phyloP scores from a whole-genome alignment of 495 filamentous ascomycete genomes.

The Annulohypoxylon bovei region DNA sequence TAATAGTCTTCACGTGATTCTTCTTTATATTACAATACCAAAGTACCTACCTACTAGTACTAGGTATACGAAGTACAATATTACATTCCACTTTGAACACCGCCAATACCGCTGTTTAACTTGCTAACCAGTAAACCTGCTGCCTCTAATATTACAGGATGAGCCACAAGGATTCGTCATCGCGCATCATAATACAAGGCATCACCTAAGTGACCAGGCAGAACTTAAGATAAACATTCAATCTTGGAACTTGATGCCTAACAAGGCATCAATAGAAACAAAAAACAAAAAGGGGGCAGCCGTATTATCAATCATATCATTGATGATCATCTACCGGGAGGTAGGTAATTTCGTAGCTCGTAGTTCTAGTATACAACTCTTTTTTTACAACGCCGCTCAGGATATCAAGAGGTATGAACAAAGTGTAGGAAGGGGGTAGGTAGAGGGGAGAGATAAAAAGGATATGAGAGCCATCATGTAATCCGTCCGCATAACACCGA shows the following conservation, averaged over 20 bases:
- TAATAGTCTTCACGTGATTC: slow-evolving; percentile 21
- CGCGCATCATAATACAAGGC: slow-evolving; percentile 22
- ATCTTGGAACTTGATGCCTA: slow-evolving; percentile 26
- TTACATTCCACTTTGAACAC: not conserved
- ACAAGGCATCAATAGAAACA: slow-evolving; percentile 2
- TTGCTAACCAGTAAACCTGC: not conserved
- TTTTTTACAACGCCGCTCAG: slow-evolving; percentile 44
- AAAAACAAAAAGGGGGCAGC: slow-evolving; percentile 5
- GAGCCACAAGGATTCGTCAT: slow-evolving; percentile 42
- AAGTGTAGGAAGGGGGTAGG: slow-evolving; percentile 32
- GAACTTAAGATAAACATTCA: slow-evolving; percentile 11
- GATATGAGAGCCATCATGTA: slow-evolving; percentile 43
- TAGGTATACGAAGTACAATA: not conserved
- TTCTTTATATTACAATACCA: slow-evolving; percentile 3
- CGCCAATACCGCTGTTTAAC: slow-evolving; percentile 3
- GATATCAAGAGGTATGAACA: slow-evolving; percentile 48
- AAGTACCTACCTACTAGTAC: not conserved
- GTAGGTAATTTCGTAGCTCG: slow-evolving; percentile 25
- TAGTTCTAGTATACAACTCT: slow-evolving; percentile 44
- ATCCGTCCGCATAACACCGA: slow-evolving; percentile 48
- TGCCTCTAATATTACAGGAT: slow-evolving; percentile 23
- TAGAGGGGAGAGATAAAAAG: slow-evolving; percentile 44
- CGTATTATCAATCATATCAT: slow-evolving; percentile 29
- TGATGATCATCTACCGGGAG: slow-evolving; percentile 34
- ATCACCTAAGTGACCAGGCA: slow-evolving; percentile 30